phyloP scores from a whole-genome alignment of 495 filamentous ascomycete species.

The Pseudevernia furfuracea region DNA sequence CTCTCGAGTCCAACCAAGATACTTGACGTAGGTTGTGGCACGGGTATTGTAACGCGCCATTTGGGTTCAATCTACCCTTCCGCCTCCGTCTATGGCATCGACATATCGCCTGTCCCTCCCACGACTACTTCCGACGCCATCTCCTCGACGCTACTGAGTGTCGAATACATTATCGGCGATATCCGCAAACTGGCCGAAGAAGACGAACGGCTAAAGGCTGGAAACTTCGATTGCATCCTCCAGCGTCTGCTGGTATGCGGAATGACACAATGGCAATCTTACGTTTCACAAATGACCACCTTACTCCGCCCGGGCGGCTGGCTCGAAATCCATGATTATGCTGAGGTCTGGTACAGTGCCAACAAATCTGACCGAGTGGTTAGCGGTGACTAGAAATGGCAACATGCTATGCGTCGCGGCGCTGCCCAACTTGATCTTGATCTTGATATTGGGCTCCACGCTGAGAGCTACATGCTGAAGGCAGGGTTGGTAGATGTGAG shows the following conservation, averaged over 20 bases:
- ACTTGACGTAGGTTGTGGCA: conserved; percentile 2
- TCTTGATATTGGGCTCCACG: not conserved
- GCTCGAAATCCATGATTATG: not conserved
- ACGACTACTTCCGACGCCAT: not conserved
- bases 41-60: not conserved
- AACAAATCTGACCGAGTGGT: not conserved
- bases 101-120: not conserved
- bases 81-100: not conserved
- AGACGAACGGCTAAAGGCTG: not conserved
- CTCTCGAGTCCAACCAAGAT: not conserved
- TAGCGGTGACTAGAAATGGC: not conserved
- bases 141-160: not conserved
- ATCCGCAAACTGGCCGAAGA: not conserved
- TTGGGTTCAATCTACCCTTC: not conserved
- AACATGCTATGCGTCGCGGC: not conserved
- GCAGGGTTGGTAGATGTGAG: not conserved
- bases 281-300: not conserved
- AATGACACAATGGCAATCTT: not conserved
- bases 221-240: not conserved
- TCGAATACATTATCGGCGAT: not conserved
- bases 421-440: not conserved
- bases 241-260: not conserved
- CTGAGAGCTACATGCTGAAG: not conserved
- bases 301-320: not conserved
- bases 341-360: not conserved